Evolutionary conservation across 805 yeast genomes (phyloP), one percentile per base, ranked within the genome.

Genomic region (Metschnikowia drakensbergensis): DNA sequence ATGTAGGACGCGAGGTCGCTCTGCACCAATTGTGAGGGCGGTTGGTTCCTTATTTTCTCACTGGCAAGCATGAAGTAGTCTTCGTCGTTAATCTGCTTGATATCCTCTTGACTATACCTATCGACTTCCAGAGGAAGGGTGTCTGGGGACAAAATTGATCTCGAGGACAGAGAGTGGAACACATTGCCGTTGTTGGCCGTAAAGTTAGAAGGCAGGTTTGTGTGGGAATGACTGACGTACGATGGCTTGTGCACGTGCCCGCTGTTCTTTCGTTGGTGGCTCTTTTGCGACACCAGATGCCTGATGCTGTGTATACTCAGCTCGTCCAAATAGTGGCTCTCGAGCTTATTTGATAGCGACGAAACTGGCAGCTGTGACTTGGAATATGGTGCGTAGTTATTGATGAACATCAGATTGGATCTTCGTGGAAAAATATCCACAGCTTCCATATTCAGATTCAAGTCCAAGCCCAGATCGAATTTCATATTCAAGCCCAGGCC

Each of bases 321-420:
- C 31, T 49, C 50, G 10, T 50, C 57, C 31, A 67, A 50, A 3
- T 53, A 60, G 30, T 64, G 70, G 27, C 48, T 54, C 42, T 69
- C 72, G 43, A 66, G 54, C 35, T 58, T 61, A 37, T 60, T 55
- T 1, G 69, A 58, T 17, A 68, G 49, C 3, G 72, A 66, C 22
- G 53, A 41, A 6, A 54, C 42, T 17, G 50, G 54, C 58, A 43
- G 58, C 52, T 36, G 64, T 52, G 49, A 51, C 42, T 39, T 49
- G 52, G 37, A 40, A 34, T 26, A 41, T 31, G 40, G 36, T 25
- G 30, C 37, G 45, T 44, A 36, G 43, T 35, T 47, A 42, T 35
- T 39, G 22, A 38, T 37, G 37, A 60, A 60, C 8, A 58, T 50
- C 50, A 54, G 55, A 42, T 53, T 55, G 7, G 45, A 42, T 26